Conservation (phyloP, 106 monocot genomes). For the Dactylorhiza incarnata region DNA sequence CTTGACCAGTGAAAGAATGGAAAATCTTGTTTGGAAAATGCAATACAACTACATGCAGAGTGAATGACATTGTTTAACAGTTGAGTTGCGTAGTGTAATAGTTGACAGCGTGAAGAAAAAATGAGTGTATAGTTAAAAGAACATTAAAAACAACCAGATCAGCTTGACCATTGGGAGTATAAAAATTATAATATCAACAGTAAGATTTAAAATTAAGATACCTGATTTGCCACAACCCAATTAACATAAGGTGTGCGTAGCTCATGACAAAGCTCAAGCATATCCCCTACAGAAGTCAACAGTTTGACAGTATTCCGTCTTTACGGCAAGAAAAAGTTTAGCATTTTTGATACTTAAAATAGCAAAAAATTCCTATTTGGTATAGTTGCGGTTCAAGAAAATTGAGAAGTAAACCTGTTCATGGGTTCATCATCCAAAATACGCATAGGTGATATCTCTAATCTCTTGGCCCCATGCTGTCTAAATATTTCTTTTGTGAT, state of each 20-base stretch:
- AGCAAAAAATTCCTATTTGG: neutral
- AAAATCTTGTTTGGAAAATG: neutral
- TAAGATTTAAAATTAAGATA: slow-evolving; percentile 15
- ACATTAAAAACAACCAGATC: neutral
- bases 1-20: neutral
- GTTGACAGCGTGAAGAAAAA: neutral
- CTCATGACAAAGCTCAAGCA: slow-evolving; percentile 91
- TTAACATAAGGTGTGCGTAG: slow-evolving; percentile 80
- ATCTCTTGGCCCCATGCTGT: slow-evolving; percentile 75
- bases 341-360: slow-evolving; percentile 1
- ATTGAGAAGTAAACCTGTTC: slow-evolving; percentile 47
- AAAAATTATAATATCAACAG: neutral
- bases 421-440: slow-evolving; percentile 38
- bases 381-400: neutral
- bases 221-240: slow-evolving; percentile 67
- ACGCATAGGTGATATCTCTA: slow-evolving; percentile 67
- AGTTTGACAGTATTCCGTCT: slow-evolving; percentile 64
- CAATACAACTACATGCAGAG: neutral
- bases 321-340: slow-evolving; percentile 7
- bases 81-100: too few relatives aligned
- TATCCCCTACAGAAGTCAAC: slow-evolving; percentile 74
- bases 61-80: neutral
- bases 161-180: neutral
- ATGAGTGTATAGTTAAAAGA: neutral
- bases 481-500: slow-evolving; percentile 64